Conservation (phyloP, 2,329 filamentous ascomycete genomes). For the Nemania abortiva region DNA sequence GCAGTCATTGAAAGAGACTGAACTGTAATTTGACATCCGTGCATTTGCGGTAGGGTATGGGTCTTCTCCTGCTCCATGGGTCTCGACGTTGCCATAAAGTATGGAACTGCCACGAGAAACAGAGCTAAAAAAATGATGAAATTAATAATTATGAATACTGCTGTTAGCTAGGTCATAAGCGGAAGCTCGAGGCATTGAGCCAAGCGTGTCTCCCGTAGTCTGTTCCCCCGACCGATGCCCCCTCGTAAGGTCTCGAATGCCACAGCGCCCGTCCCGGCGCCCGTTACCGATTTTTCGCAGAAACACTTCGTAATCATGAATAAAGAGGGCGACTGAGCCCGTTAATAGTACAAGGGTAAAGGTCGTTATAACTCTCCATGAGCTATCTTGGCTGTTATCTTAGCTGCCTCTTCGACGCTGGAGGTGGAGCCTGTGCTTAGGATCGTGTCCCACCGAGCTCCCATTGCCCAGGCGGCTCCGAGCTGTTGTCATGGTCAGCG, state of each 20-base stretch:
- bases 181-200: slow-evolving; percentile 19
- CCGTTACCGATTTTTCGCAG: slow-evolving; percentile 21
- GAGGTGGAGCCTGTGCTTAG: slow-evolving; percentile 61
- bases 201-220: slow-evolving; percentile 25
- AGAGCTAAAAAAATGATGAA: slow-evolving; percentile 10
- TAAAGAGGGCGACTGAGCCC: slow-evolving; percentile 13
- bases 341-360: slow-evolving; percentile 24
- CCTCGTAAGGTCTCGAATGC: slow-evolving; percentile 28
- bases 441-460: slow-evolving; percentile 83
- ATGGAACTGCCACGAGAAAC: slow-evolving; percentile 10
- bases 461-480: slow-evolving; percentile 80
- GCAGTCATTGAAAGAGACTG: slow-evolving; percentile 81
- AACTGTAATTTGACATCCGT: slow-evolving; percentile 99
- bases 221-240: slow-evolving; percentile 22
- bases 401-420: slow-evolving; percentile 45
- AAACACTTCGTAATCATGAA: slow-evolving; percentile 41
- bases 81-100: not conserved
- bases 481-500: slow-evolving; percentile 65
- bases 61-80: not conserved
- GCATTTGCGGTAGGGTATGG: slow-evolving; percentile 57
- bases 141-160: slow-evolving; percentile 39
- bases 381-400: slow-evolving; percentile 40
- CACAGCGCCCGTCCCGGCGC: slow-evolving; percentile 27
- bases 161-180: slow-evolving; percentile 21
- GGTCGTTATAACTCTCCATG: slow-evolving; percentile 49